Base-by-base conservation (phyloP, 768 basidiomycete species). In the Collybia sp. region DNA sequence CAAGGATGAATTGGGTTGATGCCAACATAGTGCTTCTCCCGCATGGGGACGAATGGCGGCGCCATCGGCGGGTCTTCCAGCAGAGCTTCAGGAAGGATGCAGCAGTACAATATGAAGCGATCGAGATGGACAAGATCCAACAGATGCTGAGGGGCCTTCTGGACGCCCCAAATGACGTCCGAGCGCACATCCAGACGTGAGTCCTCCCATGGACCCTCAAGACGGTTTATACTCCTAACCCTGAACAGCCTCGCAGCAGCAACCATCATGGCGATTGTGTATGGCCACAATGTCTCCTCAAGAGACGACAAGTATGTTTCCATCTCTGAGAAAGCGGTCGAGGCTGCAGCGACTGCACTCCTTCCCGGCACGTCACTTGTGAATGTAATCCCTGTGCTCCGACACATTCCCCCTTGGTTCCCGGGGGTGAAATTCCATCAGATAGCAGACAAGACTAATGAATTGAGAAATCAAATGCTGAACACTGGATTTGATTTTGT, bases 11-110 rank as follows among this genome's bases (percentile, higher is more conserved):
- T 8, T 25, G 25, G 25, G 8, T 25, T 8, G 65, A 67, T 42
- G 70, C 68, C 46, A 63, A 67, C 43, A 54, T 64, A 6, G 63
- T 57, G 19, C 53, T 66, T 30, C 59, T 65, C 50, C 60, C 54
- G 1, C 71, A 73, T 46, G 68, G 67, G 1, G 42, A 63, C 1
- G 49, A 47, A 37, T 74, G 71, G 72, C 61, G 68, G 6, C 55
- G 50, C 30, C 65, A 71, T 45, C 53, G 70, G 30, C 61, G 64
- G 36, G 57, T 65, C 30, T 63, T 64, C 47, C 68, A 70, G 35
- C 66, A 72, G 31, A 54, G 53, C n/a, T 59, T 71, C 51, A 58
- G 57, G 37, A 60, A 57, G n/a, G 60, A 58, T 5, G 58, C 61
- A 0, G 49, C 58, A 48, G 4, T 56, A n/a, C 50, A 49, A 11